Evolutionary conservation across 2,329 filamentous ascomycete genomes (phyloP), one percentile per base, ranked within the genome.

Genomic region (Aspergillus pseudotamarii): DNA sequence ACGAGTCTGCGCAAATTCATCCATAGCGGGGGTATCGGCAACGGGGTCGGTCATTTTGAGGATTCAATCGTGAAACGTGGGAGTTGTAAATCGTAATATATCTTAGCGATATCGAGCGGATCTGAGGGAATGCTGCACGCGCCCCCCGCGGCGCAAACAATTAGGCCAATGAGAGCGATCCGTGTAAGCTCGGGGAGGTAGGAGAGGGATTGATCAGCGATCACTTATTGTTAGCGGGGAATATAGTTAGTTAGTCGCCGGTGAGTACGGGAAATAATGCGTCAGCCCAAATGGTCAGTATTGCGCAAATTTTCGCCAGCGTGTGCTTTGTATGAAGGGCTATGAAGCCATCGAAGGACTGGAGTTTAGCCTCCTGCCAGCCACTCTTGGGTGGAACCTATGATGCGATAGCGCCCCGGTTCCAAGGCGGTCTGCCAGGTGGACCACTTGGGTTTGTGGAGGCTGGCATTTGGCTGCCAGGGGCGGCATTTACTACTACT

Each of bases 1-100:
- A 26, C 82, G 78, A 2, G 82, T 83, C 61, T 84, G 82, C 30
- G 82, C 80, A 62, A 83, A 84, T 68, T 82, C 78, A 61, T 83
- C 81, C 73, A 82, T 79, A 6, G 60, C 64, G 28, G 63, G 54
- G 34, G 68, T 64, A 60, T 71, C 69, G 26, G 50, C 32, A 14
- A 46, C 58, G 14, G 45, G 34, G 34, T 65, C 66, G 56, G 62
- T 61, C 64, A 65, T 67, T 38, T 53, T 61, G 8, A 12, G 45
- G 8, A 43, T 41, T 58, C 30, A 46, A 43, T 61, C 30, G 57
- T 57, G 61, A 61, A 56, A 54, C 36, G 57, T 51, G 57, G 36
- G 36, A 43, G 55, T 57, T 41, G 19, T 41, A 41, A 41, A 41
- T 41, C 38, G 53, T 55, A 59, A 50, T 56, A 56, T 59, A 23